These are phyloP conservation scores for Trichoderma atrobrunneum DNA, from an alignment of 2,329 filamentous ascomycete genomes.

Conservation along the genomic window DNA sequence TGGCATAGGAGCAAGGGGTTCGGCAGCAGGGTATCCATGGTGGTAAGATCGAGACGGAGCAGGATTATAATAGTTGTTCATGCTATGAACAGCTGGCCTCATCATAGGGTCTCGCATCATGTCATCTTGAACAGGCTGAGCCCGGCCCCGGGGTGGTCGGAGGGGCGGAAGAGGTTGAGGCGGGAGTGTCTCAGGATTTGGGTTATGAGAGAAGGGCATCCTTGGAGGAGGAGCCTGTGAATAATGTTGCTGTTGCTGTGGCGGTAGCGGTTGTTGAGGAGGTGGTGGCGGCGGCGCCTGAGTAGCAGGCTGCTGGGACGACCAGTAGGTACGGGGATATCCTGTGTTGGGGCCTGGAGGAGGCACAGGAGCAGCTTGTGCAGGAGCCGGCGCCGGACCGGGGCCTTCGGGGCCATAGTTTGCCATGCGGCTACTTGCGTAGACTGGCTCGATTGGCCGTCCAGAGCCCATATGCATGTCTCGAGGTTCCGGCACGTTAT, in stretches of 20 bases:
- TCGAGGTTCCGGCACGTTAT: conserved; percentile 30
- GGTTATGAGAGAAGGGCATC: conserved; percentile 37
- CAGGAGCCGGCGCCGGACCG: conserved; percentile 19
- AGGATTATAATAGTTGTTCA: conserved; percentile 33
- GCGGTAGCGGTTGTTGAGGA: not conserved
- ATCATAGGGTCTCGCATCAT: conserved; percentile 32
- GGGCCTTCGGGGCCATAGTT: conserved; percentile 31
- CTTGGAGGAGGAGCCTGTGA: conserved; percentile 28
- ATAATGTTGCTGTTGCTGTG: not conserved
- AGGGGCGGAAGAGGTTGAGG: conserved; percentile 38
- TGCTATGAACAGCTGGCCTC: conserved; percentile 29
- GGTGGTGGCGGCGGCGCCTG: conserved; percentile 28
- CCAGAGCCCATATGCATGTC: conserved; percentile 30
- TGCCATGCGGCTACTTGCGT: conserved; percentile 33
- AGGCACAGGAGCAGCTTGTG: conserved; percentile 3
- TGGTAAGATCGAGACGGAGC: conserved; percentile 32
- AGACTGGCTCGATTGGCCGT: conserved; percentile 34
- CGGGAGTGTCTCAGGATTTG: conserved; percentile 37
- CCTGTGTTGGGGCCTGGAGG: conserved; percentile 15
- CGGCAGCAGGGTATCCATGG: conserved; percentile 32
- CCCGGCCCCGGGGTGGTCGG: conserved; percentile 37
- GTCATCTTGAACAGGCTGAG: conserved; percentile 36
- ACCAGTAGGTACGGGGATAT: conserved; percentile 36
- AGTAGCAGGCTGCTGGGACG: conserved; percentile 31
- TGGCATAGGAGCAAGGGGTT: conserved; percentile 32